Evolutionary conservation across 2,329 filamentous ascomycete genomes (phyloP).

Genomic region (Truncatella angustata): DNA sequence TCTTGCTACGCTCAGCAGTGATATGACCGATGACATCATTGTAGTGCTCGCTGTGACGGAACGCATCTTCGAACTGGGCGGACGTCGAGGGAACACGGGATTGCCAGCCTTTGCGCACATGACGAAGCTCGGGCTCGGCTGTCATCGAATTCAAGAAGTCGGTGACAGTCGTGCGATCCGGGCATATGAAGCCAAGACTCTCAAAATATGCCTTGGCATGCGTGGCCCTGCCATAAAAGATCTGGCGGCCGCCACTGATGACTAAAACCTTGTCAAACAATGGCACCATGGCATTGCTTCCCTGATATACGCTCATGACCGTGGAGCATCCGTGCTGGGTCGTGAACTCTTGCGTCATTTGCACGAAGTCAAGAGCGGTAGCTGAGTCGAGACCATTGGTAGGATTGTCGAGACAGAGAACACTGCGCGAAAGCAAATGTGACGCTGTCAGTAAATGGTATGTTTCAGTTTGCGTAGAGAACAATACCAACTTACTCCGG

Average conservation of each 20-base stretch:
- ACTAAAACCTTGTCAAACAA: constrained; percentile 41
- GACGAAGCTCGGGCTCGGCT: constrained; percentile 60
- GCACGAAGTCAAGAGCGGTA: constrained; percentile 68
- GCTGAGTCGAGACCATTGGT: constrained; percentile 73
- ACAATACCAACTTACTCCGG: no score
- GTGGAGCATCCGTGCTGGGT: background rate
- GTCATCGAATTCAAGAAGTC: constrained; percentile 67
- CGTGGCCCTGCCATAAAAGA: constrained; percentile 60
- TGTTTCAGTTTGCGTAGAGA: no score
- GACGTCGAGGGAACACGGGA: constrained; percentile 57
- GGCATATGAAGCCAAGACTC: constrained; percentile 59
- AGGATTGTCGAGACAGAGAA: constrained; percentile 71
- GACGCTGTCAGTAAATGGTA: no score
- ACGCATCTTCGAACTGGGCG: constrained; percentile 42
- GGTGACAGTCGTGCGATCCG: constrained; percentile 57
- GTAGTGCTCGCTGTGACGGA: background rate
- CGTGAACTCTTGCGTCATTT: background rate
- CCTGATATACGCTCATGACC: background rate
- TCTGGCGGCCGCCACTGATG: constrained; percentile 65
- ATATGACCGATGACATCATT: constrained; percentile 1
- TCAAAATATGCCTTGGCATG: constrained; percentile 62
- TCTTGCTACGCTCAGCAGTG: constrained; percentile 2
- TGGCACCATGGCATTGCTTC: background rate
- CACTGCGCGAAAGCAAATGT: constrained; percentile 52
- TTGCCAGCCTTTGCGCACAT: constrained; percentile 54